Base-by-base conservation (phyloP, 208 protist species). In the Spongospora subterranea region DNA sequence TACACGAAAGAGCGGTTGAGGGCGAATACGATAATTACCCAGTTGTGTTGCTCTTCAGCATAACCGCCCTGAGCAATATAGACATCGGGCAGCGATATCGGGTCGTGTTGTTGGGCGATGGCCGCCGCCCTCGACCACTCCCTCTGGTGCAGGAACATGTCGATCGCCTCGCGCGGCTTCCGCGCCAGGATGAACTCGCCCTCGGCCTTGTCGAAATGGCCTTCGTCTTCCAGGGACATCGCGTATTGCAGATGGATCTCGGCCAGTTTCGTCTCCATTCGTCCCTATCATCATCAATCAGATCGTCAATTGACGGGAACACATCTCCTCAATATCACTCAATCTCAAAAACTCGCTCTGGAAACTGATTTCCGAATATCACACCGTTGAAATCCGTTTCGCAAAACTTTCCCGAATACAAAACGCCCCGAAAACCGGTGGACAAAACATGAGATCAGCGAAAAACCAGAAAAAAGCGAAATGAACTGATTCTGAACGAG, bases 241-340 rank as follows among this genome's bases (percentile, higher is more conserved):
- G 98, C 98, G 93, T 98, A 96, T 94, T 98, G 98, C 46, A 98
- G 94, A 91, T 98, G 97, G 39, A 99, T 96, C 91, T 98, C 97
- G 6, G 96, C 95, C 89, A 98, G 93, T 95, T 98, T 91, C 40
- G 40, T n/a, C n/a, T n/a, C n/a, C n/a, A 88, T 88, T 66, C 54
- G 54, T 88, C 40, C 54, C 40, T 88, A 88, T 88, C 40, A 66
- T 66, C 54, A 88, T 88, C 24, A 66, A n/a, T 88, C 54, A 88
- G 40, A 88, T 45, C 54, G 29, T 29, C 54, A n/a, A n/a, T n/a
- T n/a, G 39, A 46, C 32, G 88, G 39, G 88, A 6, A 46, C 32
- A 6, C 88, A 35, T 35, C 46, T 32, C 39, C 77, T 24, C n/a
- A n/a, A n/a, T n/a, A n/a, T n/a, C n/a, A n/a, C n/a, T n/a, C n/a